phyloP scores from a whole-genome alignment of 176 grass and related monocot species.

The Musa acuminata region DNA sequence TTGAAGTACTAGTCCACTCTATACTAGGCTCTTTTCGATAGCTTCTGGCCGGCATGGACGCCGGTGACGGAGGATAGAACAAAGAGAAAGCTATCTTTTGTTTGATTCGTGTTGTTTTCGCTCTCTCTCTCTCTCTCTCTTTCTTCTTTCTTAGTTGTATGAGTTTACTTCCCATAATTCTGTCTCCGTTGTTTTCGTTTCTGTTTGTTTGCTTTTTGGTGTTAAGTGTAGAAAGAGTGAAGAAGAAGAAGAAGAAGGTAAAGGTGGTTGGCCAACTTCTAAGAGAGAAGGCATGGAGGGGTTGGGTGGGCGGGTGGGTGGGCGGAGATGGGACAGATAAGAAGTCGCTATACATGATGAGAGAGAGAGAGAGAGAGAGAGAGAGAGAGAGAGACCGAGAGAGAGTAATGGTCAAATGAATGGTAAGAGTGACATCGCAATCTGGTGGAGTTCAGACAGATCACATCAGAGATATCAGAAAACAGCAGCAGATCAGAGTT shows the following conservation, averaged over 20 bases:
- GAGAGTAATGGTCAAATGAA: too few relatives aligned
- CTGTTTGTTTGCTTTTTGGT: not conserved
- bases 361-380: too few relatives aligned
- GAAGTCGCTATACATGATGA: too few relatives aligned
- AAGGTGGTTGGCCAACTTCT: not conserved
- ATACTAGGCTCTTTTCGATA: not conserved
- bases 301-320: not conserved
- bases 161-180: not conserved
- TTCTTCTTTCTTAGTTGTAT: too few relatives aligned
- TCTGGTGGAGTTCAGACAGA: too few relatives aligned
- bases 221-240: not conserved
- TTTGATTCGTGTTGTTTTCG: too few relatives aligned
- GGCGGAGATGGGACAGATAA: too few relatives aligned
- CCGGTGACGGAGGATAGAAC: not conserved
- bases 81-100: not conserved
- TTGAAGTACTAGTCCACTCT: not conserved
- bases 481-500: too few relatives aligned
- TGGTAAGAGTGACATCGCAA: too few relatives aligned
- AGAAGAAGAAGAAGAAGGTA: not conserved
- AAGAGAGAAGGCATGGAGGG: not conserved
- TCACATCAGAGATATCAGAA: too few relatives aligned
- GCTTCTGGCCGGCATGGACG: not conserved
- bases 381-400: too few relatives aligned
- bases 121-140: too few relatives aligned
- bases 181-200: not conserved